Conservation (phyloP, 352 stramenopile genomes). For the Pythium chondricola region DNA sequence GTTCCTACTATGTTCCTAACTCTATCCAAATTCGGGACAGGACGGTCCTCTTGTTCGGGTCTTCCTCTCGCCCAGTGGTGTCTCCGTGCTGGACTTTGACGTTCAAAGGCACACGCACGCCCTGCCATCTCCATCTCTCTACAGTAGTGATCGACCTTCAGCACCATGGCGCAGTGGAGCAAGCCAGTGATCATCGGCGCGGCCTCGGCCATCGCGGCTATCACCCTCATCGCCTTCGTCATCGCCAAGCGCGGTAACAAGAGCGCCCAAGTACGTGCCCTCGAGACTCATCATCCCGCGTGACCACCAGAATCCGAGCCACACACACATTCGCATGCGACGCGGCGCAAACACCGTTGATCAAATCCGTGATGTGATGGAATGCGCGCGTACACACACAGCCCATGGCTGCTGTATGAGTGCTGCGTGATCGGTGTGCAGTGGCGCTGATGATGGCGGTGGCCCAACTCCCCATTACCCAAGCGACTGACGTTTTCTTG, state of each 20-base stretch:
- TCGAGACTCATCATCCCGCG: not conserved
- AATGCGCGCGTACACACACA: not conserved
- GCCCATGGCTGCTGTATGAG: no score
- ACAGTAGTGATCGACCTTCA: not conserved
- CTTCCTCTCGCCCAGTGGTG: conserved; percentile 4
- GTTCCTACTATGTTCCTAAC: conserved; percentile 1
- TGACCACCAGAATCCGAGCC: not conserved
- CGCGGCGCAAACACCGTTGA: not conserved
- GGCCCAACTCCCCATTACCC: not conserved
- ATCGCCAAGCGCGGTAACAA: conserved; percentile 32
- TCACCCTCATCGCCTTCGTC: conserved; percentile 48
- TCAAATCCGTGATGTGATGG: no score
- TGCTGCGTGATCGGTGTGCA: no score
- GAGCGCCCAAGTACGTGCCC: conserved; percentile 25
- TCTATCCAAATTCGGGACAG: not conserved
- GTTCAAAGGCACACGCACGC: conserved; percentile 21
- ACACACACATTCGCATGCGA: not conserved
- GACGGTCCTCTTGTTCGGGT: conserved; percentile 7
- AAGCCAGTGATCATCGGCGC: conserved; percentile 76
- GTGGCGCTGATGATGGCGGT: no score
- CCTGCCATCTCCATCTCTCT: not conserved
- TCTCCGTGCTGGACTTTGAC: not conserved
- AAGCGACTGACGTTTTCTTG: not conserved
- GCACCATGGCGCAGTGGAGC: conserved; percentile 66
- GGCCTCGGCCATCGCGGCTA: conserved; percentile 53